A percentile compares a stretch with the other conserved stretches of the same genome.
Evolutionary conservation across 768 basidiomycete species (phyloP).

Genomic region (Gymnopilus dilepis): DNA sequence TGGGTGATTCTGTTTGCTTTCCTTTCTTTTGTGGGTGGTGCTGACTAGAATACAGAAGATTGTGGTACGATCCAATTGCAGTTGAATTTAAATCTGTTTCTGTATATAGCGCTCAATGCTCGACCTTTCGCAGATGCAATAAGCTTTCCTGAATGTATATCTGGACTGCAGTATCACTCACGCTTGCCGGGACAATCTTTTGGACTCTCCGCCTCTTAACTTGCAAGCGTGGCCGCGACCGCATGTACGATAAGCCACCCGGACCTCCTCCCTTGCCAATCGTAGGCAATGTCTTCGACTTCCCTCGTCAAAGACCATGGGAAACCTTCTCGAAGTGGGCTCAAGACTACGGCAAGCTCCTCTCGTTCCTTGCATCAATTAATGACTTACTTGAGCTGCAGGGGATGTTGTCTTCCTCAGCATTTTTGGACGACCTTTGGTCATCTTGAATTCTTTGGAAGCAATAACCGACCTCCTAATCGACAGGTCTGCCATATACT

Average conservation of each 20-base stretch:
- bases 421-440: slow-evolving; percentile 8
- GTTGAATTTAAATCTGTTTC: neutral
- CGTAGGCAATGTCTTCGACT: slow-evolving; percentile 8
- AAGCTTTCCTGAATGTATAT: neutral
- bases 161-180: neutral
- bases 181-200: neutral
- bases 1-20: neutral
- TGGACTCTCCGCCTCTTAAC: neutral
- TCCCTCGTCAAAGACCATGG: slow-evolving; percentile 1
- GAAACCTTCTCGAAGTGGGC: slow-evolving; percentile 11
- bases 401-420: slow-evolving; percentile 11
- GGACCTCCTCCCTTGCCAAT: slow-evolving; percentile 4
- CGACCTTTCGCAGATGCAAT: too few relatives aligned
- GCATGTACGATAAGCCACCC: neutral
- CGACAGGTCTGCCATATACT: slow-evolving; percentile 9
- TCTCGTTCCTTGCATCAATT: neutral
- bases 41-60: neutral
- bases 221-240: neutral
- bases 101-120: neutral
- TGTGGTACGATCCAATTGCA: neutral
- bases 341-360: neutral
- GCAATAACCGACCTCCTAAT: slow-evolving; percentile 1
- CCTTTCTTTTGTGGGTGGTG: neutral
- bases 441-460: slow-evolving; percentile 12
- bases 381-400: neutral